phyloP scores from a whole-genome alignment of 2,329 filamentous ascomycete genomes.

The Trichoderma gracile region DNA sequence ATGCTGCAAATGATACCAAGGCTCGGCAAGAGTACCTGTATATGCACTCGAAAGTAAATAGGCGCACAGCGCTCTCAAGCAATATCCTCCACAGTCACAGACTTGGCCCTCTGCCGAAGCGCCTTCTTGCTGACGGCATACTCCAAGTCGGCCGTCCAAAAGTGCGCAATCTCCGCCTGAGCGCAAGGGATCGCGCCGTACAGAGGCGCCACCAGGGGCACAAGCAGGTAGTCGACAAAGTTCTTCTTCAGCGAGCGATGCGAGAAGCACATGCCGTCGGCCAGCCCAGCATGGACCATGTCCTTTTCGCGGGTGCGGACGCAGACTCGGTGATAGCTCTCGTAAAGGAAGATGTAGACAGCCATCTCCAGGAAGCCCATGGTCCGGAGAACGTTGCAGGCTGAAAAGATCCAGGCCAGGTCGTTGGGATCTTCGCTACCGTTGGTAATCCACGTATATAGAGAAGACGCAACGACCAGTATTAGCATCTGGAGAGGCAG shows the following conservation, averaged over 20 bases:
- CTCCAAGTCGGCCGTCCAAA: slow-evolving; percentile 68
- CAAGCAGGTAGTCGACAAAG: slow-evolving; percentile 62
- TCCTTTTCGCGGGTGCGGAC: slow-evolving; percentile 62
- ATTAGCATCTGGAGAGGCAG: slow-evolving; percentile 68
- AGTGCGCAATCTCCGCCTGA: slow-evolving; percentile 68
- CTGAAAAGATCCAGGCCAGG: slow-evolving; percentile 59
- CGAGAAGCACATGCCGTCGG: slow-evolving; percentile 66
- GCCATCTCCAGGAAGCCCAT: slow-evolving; percentile 63
- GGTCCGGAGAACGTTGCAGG: slow-evolving; percentile 62
- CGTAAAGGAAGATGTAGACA: slow-evolving; percentile 66
- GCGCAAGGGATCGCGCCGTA: slow-evolving; percentile 68
- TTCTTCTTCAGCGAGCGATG: slow-evolving; percentile 57
- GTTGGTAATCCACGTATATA: slow-evolving; percentile 59
- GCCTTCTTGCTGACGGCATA: slow-evolving; percentile 72
- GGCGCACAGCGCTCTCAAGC: slow-evolving; percentile 33
- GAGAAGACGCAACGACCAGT: slow-evolving; percentile 60
- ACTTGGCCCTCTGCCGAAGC: slow-evolving; percentile 48
- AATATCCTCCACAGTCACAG: slow-evolving; percentile 47
- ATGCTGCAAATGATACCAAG: not conserved
- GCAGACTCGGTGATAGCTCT: slow-evolving; percentile 64
- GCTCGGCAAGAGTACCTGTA: too few relatives aligned
- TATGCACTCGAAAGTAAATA: not conserved
- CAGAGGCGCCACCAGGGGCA: slow-evolving; percentile 66
- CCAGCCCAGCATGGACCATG: slow-evolving; percentile 65
- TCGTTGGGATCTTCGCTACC: slow-evolving; percentile 52